A percentile compares a stretch with the other conserved stretches of the same genome.
phyloP scores from a whole-genome alignment of 331 rosid species.

The Quercus phellos region DNA sequence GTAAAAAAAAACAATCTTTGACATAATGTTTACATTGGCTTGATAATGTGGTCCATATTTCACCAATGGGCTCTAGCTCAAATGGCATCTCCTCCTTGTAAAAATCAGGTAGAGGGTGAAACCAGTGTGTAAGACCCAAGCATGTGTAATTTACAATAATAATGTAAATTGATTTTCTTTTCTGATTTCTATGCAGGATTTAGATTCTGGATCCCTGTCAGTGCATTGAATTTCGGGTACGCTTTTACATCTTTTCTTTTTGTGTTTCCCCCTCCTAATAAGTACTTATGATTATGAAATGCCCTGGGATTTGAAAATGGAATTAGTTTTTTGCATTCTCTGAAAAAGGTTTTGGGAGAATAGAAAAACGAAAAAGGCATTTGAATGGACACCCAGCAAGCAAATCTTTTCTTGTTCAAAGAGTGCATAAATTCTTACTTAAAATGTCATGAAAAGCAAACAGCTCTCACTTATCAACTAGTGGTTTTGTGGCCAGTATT shows the following conservation, averaged over 20 bases:
- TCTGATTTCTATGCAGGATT: constrained; percentile 56
- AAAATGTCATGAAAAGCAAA: not conserved
- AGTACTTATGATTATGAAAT: not conserved
- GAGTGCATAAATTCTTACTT: not conserved
- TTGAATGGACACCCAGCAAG: not conserved
- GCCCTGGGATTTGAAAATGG: not conserved
- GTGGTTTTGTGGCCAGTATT: not conserved
- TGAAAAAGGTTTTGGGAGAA: not conserved
- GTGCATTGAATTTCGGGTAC: constrained; percentile 74
- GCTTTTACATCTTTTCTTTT: constrained; percentile 1
- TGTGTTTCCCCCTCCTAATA: not conserved
- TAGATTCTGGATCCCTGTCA: constrained; percentile 97
- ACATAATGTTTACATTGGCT: constrained; percentile 1
- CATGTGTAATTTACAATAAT: too few species aligned
- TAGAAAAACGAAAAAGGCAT: not conserved
- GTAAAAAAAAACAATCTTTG: constrained; percentile 33
- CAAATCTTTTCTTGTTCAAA: not conserved
- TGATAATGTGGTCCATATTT: constrained; percentile 13
- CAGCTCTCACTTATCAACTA: not conserved
- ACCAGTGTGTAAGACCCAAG: too few species aligned
- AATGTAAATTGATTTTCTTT: constrained; percentile 6
- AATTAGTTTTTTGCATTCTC: not conserved
- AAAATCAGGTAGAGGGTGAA: too few species aligned
- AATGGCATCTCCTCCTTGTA: too few species aligned
- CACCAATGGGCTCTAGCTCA: not conserved